Conservation (phyloP, 257 asterid species). For the Solanum bulbocastanum region DNA sequence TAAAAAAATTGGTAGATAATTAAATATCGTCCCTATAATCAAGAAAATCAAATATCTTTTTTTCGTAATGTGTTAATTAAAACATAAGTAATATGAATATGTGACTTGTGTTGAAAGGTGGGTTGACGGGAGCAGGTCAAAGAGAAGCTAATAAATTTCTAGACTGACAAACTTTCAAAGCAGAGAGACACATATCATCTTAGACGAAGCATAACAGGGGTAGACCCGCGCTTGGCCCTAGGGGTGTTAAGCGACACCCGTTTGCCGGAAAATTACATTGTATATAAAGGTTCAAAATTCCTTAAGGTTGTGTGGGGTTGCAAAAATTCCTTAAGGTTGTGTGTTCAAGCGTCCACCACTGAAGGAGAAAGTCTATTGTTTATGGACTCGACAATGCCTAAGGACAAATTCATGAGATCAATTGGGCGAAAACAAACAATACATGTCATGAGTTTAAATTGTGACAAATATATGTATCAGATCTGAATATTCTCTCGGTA, state of each 20-base stretch:
- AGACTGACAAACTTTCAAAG: fast-evolving
- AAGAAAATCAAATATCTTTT: neutral
- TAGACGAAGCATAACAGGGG: neutral
- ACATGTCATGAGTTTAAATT: neutral
- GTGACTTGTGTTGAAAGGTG: neutral
- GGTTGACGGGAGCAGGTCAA: fast-evolving
- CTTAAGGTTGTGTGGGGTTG: too few species aligned
- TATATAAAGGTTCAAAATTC: too few species aligned
- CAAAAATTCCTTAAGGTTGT: too few species aligned
- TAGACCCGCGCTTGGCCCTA: too few species aligned
- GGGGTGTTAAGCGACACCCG: too few species aligned
- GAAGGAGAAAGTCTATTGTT: neutral
- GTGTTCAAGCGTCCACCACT: too few species aligned
- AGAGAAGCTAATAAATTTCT: fast-evolving
- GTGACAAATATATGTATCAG: neutral
- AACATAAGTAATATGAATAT: neutral
- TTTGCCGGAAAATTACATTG: too few species aligned
- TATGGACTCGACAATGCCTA: neutral
- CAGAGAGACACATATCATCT: neutral
- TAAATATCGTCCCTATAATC: neutral
- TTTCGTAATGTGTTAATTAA: neutral
- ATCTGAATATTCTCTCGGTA: neutral
- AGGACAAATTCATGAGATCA: neutral
- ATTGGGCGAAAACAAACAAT: neutral
- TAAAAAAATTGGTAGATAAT: neutral